These are phyloP conservation scores for Rutidosis leptorrhynchoides DNA, from an alignment of 129 eudicot genomes.

Conservation along the genomic window DNA sequence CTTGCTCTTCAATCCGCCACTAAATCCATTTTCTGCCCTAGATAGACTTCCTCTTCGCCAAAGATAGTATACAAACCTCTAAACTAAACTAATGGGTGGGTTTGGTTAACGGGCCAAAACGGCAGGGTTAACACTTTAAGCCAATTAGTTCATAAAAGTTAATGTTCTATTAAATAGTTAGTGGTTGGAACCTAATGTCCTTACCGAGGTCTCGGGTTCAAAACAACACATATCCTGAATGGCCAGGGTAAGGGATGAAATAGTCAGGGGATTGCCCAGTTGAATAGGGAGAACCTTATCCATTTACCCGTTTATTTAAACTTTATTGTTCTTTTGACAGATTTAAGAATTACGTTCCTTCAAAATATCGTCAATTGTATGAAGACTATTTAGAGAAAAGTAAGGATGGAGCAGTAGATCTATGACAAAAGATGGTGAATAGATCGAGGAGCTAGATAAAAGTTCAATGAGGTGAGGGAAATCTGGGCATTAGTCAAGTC, in stretches of 20 bases:
- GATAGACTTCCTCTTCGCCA: slow-evolving; percentile 81
- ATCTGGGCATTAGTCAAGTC: too few relatives aligned
- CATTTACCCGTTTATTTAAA: background rate
- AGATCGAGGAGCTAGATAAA: too few relatives aligned
- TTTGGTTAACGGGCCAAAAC: background rate
- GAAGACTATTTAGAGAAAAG: slow-evolving; percentile 39
- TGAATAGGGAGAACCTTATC: too few relatives aligned
- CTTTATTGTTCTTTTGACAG: slow-evolving; percentile 35
- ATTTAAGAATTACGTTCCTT: slow-evolving; percentile 68
- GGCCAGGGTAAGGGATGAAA: too few relatives aligned
- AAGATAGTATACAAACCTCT: slow-evolving; percentile 51
- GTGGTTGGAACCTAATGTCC: too few relatives aligned
- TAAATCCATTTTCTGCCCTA: slow-evolving; percentile 62
- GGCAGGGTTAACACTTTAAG: background rate
- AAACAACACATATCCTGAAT: too few relatives aligned
- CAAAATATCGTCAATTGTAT: slow-evolving; percentile 56
- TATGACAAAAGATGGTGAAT: slow-evolving; percentile 40
- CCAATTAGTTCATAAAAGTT: background rate
- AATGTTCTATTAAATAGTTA: background rate
- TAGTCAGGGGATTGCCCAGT: too few relatives aligned
- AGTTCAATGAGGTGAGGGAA: too few relatives aligned
- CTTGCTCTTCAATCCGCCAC: slow-evolving; percentile 60
- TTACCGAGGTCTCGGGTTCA: too few relatives aligned
- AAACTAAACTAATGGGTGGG: background rate
- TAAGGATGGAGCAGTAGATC: slow-evolving; percentile 20